Conservation (phyloP, 345 rosid genomes). For the Salix suchowensis region DNA sequence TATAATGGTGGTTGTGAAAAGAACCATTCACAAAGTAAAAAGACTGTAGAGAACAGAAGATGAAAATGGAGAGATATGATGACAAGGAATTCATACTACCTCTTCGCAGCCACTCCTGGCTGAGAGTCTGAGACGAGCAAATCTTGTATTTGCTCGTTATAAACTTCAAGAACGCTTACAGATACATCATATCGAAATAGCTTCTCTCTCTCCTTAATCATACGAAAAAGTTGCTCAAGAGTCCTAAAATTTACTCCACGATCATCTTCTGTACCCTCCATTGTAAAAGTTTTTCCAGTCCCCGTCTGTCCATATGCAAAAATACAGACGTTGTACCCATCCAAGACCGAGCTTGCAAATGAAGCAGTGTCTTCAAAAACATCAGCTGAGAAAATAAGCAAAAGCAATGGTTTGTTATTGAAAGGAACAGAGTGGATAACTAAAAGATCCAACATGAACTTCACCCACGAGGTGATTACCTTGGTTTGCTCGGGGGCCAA, state of each 20-base stretch:
- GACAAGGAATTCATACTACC: constrained; percentile 31
- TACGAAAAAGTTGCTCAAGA: constrained; percentile 68
- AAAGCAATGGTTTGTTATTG: constrained; percentile 6
- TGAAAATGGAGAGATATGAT: background rate
- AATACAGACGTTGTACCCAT: constrained; percentile 94
- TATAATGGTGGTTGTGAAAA: background rate
- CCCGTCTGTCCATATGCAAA: constrained; percentile 99
- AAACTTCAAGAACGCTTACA: constrained; percentile 94
- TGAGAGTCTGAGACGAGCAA: constrained; percentile 57
- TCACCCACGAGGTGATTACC: constrained; percentile 36
- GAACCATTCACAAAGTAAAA: background rate
- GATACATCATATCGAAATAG: constrained; percentile 64
- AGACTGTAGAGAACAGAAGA: background rate
- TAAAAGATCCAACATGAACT: background rate
- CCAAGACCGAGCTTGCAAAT: constrained; percentile 81
- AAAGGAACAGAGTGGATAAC: constrained; percentile 1
- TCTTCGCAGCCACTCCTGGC: constrained; percentile 53
- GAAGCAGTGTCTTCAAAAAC: constrained; percentile 87
- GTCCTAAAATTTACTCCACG: constrained; percentile 96
- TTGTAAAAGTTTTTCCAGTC: constrained; percentile 86
- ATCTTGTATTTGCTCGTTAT: constrained; percentile 94
- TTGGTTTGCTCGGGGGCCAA: constrained; percentile 85
- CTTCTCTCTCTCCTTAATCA: constrained; percentile 58
- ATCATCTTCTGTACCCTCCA: constrained; percentile 81
- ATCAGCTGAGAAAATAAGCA: constrained; percentile 47